Evolutionary conservation across 2,329 filamentous ascomycete species (phyloP), one percentile per base, ranked within the genome.

Genomic region (Aureobasidium sp.): DNA sequence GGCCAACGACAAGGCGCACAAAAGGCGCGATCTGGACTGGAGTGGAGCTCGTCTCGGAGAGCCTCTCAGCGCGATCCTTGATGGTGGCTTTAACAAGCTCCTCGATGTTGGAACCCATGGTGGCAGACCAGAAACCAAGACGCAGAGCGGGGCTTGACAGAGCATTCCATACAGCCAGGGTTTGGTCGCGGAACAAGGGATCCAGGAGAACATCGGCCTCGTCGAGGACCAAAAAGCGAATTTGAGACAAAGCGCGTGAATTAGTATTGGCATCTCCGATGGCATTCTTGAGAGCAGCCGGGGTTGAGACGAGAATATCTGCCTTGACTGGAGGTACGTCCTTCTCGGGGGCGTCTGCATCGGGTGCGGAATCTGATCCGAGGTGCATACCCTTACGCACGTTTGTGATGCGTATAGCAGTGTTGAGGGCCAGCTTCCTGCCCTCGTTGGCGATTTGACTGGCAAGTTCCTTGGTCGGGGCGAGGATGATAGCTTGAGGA

Each of bases 131-230:
- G 64, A 96, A 86, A 10, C 89, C 90, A 3, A 91, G 81, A 27
- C 86, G 84, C 9, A 97, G 79, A n/a, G 81, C 76, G 3, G 84
- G 79, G 67, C 87, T 86, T 2, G 80, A 85, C 73, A 93, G 93
- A 3, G 89, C 84, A 46, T 84, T 83, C 91, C 92, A 97, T 65
- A 97, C 87, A 4, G 83, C 82, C 41, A 95, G 79, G 0, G 91
- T 97, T 73, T 97, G 91, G 26, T 94, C 88, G 62, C 89, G 84
- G 78, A 99, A 99, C 5, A 97, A 80, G 17, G 89, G 87, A 69
- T 97, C 92, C 12, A 99, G 83, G 6, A 99, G 86, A 15, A 97
- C 91, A 73, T 99, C 94, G 0, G 91, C 94, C 79, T 99, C 94
- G 70, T 99, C 94, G 2, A 99, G 80, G 39, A 97, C 82, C 20